Conservation (phyloP, 2,329 filamentous ascomycete species). For the Pochonia chlamydosporia region DNA sequence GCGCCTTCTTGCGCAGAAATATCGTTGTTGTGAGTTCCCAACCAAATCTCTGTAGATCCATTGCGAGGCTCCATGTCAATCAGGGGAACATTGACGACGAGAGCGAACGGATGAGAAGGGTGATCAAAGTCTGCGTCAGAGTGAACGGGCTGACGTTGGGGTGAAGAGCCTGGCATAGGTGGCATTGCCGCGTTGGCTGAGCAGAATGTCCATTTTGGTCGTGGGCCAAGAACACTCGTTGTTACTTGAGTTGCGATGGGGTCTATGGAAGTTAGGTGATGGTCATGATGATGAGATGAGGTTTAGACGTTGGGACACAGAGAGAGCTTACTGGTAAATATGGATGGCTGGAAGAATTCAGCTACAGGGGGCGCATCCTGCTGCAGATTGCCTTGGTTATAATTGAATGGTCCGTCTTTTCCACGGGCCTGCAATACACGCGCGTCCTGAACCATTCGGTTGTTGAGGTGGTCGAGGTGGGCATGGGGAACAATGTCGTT, state of each 20-base stretch:
- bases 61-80: constrained; percentile 45
- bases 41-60: constrained; percentile 54
- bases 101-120: constrained; percentile 47
- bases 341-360: constrained; percentile 40
- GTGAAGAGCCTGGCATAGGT: too few species aligned
- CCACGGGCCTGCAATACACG: constrained; percentile 42
- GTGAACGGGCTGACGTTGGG: constrained; percentile 50
- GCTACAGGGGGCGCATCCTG: constrained; percentile 51
- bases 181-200: constrained; percentile 53
- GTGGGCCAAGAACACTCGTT: constrained; percentile 46
- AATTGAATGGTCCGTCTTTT: constrained; percentile 54
- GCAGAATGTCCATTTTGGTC: constrained; percentile 50
- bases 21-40: constrained; percentile 42
- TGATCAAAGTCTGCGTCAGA: constrained; percentile 54
- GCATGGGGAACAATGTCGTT: constrained; percentile 44
- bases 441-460: constrained; percentile 55
- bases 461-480: constrained; percentile 49
- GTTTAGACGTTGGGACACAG: constrained; percentile 1
- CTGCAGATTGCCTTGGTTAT: constrained; percentile 57
- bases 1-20: constrained; percentile 38
- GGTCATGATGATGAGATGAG: too few species aligned
- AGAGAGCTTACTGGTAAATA: constrained; percentile 45
- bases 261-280: constrained; percentile 34
- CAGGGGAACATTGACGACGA: constrained; percentile 49
- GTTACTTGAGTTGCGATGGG: constrained; percentile 51